Conservation (phyloP, 176 grass and related monocot genomes). For the maize (Zea mays) region DNA sequence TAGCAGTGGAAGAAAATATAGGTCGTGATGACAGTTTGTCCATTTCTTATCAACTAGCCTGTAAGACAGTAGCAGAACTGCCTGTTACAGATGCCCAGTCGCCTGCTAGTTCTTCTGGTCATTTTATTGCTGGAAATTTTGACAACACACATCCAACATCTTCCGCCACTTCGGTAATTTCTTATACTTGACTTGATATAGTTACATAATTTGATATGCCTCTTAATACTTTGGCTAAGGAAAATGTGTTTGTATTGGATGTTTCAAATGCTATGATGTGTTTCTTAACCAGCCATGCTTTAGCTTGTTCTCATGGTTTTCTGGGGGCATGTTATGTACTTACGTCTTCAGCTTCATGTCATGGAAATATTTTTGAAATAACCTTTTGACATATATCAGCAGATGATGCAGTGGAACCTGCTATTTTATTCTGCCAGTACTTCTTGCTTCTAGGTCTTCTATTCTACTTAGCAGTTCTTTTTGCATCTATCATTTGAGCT, state of each 20-base stretch:
- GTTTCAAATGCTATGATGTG: conserved; percentile 9
- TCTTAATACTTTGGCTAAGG: conserved; percentile 27
- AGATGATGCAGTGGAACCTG: background rate
- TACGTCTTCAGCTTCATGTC: background rate
- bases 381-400: background rate
- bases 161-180: conserved; percentile 59
- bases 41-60: conserved; percentile 43
- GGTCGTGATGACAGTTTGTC: conserved; percentile 40
- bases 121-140: conserved; percentile 32
- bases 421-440: background rate
- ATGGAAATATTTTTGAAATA: conserved; percentile 15
- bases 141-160: conserved; percentile 36
- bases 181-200: conserved; percentile 10
- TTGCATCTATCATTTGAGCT: background rate
- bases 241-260: conserved; percentile 20
- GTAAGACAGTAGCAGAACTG: conserved; percentile 28
- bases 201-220: conserved; percentile 18
- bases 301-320: background rate
- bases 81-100: conserved; percentile 58
- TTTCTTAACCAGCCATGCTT: conserved; percentile 24
- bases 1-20: conserved; percentile 40
- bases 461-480: background rate
- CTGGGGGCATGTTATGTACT: background rate
- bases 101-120: conserved; percentile 45
- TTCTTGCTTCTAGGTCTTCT: conserved; percentile 4